These are phyloP conservation scores for Claviceps fusiformis DNA, from an alignment of 2,329 filamentous ascomycete species.

Conservation along the genomic window DNA sequence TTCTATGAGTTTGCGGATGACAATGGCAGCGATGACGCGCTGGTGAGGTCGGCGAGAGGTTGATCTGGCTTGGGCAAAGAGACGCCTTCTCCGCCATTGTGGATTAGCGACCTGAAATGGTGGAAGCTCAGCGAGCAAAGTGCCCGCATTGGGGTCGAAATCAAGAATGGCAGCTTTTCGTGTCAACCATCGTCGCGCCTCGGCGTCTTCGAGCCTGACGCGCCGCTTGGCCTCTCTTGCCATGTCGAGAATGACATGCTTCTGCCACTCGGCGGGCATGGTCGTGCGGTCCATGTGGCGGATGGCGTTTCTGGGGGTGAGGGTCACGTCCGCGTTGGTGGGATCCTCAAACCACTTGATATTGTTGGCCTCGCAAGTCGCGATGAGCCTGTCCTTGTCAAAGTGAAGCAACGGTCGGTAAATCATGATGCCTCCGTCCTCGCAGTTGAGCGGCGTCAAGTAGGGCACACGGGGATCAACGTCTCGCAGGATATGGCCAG, in stretches of 20 bases:
- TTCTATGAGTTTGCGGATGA: conserved; percentile 33
- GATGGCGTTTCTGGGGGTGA: conserved; percentile 72
- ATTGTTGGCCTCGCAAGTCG: conserved; percentile 55
- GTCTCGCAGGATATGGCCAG: conserved; percentile 11
- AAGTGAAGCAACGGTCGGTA: conserved; percentile 59
- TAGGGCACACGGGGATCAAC: conserved; percentile 15
- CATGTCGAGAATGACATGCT: conserved; percentile 48
- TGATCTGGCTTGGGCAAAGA: conserved; percentile 12
- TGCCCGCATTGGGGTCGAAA: conserved; percentile 35
- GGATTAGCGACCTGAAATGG: conserved; percentile 9
- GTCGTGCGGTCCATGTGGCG: conserved; percentile 46
- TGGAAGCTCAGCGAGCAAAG: conserved; percentile 32
- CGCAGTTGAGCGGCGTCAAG: conserved; percentile 28
- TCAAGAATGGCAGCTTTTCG: conserved; percentile 30
- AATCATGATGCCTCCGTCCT: conserved; percentile 52
- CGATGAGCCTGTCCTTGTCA: conserved; percentile 57
- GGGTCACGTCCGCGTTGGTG: conserved; percentile 64
- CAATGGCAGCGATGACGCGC: conserved; percentile 30
- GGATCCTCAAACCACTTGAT: conserved; percentile 72
- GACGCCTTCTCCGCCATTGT: conserved; percentile 6
- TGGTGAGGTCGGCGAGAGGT: conserved; percentile 20
- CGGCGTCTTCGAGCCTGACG: conserved; percentile 29
- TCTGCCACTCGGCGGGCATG: conserved; percentile 58
- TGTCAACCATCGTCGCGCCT: conserved; percentile 42
- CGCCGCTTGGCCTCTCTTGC: conserved; percentile 36